Evolutionary conservation across 2,329 filamentous ascomycete genomes (phyloP), one percentile per base, ranked within the genome.

Genomic region (Byssochlamys sp.): DNA sequence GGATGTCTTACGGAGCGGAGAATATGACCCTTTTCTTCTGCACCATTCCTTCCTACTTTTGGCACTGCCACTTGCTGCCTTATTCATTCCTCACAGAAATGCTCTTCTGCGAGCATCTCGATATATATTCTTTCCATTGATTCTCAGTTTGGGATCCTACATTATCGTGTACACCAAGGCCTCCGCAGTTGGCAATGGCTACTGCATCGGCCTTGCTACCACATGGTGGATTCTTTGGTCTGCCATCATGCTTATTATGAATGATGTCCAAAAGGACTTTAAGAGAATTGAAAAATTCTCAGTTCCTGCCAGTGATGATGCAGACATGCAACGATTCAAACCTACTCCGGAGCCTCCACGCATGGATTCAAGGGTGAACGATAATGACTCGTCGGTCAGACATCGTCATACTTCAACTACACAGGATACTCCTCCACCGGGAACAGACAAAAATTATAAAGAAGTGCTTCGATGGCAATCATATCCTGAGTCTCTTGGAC

Each of bases 181-280:
- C n/a, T 70, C 78, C 6, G 73, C 75, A 27, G 72, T 81, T 25
- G 80, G 77, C 1, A 75, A 79, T 60, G 78, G 80, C 0, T 81
- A 84, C 60, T 79, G 79, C 12, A 69, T 83, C 14, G 84, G 84
- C 0, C 62, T 86, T 19, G 69, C 81, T 6, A 77, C 73, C 19
- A 71, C 77, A 14, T 86, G 80, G 79, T 78, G 77, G 55, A 71
- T 80, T 11, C 68, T 84, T 33, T 85, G 81, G 79, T 73, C 75
- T 33, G 73, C 73, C 0, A 73, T 78, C 0, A 71, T 85, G 48
- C 70, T 85, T 25, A 63, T 84, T 3, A 79, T 80, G 57, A 80
- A 80, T 59, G 80, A 86, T 68, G 74, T 76, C 0, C 80, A 83
- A 62, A 71, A 64, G 10, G 79, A 84, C 49, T 84, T 84, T 60